Evolutionary conservation across 768 basidiomycete genomes (phyloP), one percentile per base, ranked within the genome.

Genomic region (Rhizopogon vinicolor): DNA sequence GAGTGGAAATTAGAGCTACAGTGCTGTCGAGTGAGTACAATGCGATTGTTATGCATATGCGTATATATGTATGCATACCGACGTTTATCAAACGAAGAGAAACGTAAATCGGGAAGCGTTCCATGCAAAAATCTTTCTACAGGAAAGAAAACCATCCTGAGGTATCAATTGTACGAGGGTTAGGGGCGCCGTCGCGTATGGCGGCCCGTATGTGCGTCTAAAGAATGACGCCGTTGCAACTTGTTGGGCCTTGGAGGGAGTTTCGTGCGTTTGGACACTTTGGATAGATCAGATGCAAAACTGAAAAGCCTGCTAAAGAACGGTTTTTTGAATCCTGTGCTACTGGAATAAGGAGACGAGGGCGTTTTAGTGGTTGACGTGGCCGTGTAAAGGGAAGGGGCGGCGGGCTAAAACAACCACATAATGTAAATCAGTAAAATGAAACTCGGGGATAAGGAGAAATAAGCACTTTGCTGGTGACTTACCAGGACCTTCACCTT

Each of bases 401-500:
- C 78, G 59, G 72, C 72, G 60, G 58, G 71, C 73, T 74, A 75
- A 40, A 61, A 55, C 55, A 43, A 44, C 4, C 14, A n/a, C 46
- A 46, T 9, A 58, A 63, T 70, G 73, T 40, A 72, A 69, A 51
- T 65, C 55, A 75, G 77, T 56, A 60, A 62, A 61, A 60, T 58
- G 58, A 60, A 51, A 52, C 58, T 52, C 48, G 45, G 62, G 55
- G 44, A 58, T 54, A 59, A 56, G 53, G 61, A 54, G 41, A 50
- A 46, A 52, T 44, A 37, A 40, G 33, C 51, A 51, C 55, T 41
- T 52, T 49, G 63, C 25, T 25, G 35, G 18, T 5, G 12, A 79
- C 88, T 77, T 71, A 89, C 88, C 62, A 89, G 77, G 58, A 87
- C 78, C 66, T 85, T 86, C 54, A 88, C 80, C 62, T 89, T 90